Evolutionary conservation across 2,329 filamentous ascomycete species (phyloP).

Genomic region (Cadophora gregata): DNA sequence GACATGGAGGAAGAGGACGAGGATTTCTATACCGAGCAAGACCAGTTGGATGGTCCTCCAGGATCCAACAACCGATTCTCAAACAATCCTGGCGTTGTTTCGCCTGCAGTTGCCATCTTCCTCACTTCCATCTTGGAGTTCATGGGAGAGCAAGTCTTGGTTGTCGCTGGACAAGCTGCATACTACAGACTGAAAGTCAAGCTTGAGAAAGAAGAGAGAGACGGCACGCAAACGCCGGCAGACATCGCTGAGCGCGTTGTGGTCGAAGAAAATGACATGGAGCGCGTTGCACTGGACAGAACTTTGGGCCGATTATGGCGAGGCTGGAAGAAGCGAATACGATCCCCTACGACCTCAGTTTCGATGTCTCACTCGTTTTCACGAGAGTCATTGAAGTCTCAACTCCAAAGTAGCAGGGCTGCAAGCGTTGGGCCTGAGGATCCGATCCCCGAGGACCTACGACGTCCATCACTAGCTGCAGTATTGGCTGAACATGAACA

Average conservation of each 20-base stretch:
- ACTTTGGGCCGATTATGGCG: conserved; percentile 91
- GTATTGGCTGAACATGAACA: conserved; percentile 38
- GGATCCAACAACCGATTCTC: conserved; percentile 62
- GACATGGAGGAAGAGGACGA: conserved; percentile 99
- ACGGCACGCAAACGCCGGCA: conserved; percentile 52
- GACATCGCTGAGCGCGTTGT: conserved; percentile 69
- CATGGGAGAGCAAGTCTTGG: conserved; percentile 87
- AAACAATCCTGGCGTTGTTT: conserved; percentile 69
- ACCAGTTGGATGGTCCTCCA: conserved; percentile 67
- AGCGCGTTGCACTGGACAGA: conserved; percentile 87
- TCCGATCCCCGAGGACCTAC: conserved; percentile 40
- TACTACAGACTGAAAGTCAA: conserved; percentile 68
- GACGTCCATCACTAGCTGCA: conserved; percentile 32
- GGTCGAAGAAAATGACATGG: conserved; percentile 92
- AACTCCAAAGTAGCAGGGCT: conserved; percentile 41
- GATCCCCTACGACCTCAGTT: conserved; percentile 58
- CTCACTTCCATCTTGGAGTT: conserved; percentile 94
- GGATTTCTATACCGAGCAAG: conserved; percentile 83
- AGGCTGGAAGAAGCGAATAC: conserved; percentile 88
- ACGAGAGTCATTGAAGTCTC: conserved; percentile 50
- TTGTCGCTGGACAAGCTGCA: conserved; percentile 86
- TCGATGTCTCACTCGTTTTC: conserved; percentile 56
- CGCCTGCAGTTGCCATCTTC: conserved; percentile 93
- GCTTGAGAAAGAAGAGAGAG: conserved; percentile 64
- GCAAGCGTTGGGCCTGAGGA: conserved; percentile 48